phyloP scores from a whole-genome alignment of 139 green algal genomes.

The Chloropicon primus region DNA sequence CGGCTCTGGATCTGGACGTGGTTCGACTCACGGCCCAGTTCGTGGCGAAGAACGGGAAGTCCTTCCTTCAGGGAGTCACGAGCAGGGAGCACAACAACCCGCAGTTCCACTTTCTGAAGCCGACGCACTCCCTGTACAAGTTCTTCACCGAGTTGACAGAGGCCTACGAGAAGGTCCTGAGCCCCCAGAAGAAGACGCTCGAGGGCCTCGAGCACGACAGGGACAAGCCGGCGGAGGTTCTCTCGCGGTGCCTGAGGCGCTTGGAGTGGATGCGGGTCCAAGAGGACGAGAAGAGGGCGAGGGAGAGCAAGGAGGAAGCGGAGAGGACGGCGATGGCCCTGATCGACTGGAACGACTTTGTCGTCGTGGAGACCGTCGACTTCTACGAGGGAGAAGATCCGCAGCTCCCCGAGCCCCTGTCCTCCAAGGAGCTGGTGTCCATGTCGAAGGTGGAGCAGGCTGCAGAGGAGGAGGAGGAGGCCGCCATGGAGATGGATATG shows the following conservation, averaged over 20 bases:
- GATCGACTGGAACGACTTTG: constrained; percentile 95
- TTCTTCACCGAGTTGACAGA: constrained; percentile 89
- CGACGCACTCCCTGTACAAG: constrained; percentile 79
- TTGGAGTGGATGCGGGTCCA: constrained; percentile 78
- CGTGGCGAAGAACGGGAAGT: constrained; percentile 83
- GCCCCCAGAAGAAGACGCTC: constrained; percentile 63
- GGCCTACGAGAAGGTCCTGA: constrained; percentile 83
- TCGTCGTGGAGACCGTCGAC: constrained; percentile 91
- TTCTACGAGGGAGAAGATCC: constrained; percentile 84
- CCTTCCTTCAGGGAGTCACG: constrained; percentile 63
- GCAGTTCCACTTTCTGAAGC: constrained; percentile 92
- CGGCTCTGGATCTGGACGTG: constrained; percentile 71
- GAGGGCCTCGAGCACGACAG: constrained; percentile 39
- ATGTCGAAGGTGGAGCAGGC: constrained; percentile 9
- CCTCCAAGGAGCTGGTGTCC: constrained; percentile 57
- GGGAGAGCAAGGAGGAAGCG: constrained; percentile 55
- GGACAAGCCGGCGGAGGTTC: constrained; percentile 19
- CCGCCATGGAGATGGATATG: constrained; percentile 9
- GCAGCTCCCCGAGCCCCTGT: constrained; percentile 74
- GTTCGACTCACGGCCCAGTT: constrained; percentile 94
- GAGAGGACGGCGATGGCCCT: constrained; percentile 77
- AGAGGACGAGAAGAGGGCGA: constrained; percentile 51
- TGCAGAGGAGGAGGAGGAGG: constrained; percentile 23
- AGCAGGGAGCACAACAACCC: constrained; percentile 60
- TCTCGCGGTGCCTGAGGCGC: constrained; percentile 68